Percentiles rank a stretch among this genome's conserved stretches.
Evolutionary conservation across 2,329 filamentous ascomycete genomes (phyloP).

Genomic region (Sporothrix inflata): DNA sequence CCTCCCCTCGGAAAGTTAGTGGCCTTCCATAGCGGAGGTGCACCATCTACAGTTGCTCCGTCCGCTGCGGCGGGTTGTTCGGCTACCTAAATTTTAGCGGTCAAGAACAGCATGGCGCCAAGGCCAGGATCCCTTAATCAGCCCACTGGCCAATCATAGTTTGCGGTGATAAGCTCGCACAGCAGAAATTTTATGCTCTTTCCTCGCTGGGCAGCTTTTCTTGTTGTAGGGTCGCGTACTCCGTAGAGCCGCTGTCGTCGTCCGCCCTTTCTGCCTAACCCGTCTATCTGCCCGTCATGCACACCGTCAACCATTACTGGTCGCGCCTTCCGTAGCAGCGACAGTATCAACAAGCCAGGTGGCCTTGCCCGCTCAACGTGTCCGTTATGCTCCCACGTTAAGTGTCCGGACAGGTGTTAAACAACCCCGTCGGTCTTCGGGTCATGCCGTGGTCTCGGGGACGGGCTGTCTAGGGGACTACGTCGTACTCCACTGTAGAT

Average conservation of each 20-base stretch:
- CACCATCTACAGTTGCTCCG: neutral
- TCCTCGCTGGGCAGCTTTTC: neutral
- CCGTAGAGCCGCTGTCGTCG: neutral
- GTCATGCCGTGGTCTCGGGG: slow-evolving; percentile 5
- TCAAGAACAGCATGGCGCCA: neutral
- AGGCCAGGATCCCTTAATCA: slow-evolving; percentile 20
- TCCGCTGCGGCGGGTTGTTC: neutral
- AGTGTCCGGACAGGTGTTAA: neutral
- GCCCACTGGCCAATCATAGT: slow-evolving; percentile 21
- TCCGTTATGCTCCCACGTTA: neutral
- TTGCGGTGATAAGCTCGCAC: slow-evolving; percentile 17
- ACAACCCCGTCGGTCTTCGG: neutral
- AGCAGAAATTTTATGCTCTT: slow-evolving; percentile 11
- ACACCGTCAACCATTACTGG: neutral
- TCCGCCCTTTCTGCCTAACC: slow-evolving; percentile 21
- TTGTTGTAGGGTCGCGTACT: neutral
- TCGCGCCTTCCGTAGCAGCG: neutral
- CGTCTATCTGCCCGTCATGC: no score
- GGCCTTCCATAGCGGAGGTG: neutral
- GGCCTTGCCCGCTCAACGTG: neutral
- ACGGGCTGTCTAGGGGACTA: neutral
- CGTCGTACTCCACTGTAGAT: neutral
- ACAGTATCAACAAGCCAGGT: neutral
- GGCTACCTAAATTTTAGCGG: neutral
- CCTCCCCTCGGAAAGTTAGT: neutral